phyloP scores from a whole-genome alignment of 2,329 filamentous ascomycete genomes.

The Lachnellula subtilissima region DNA sequence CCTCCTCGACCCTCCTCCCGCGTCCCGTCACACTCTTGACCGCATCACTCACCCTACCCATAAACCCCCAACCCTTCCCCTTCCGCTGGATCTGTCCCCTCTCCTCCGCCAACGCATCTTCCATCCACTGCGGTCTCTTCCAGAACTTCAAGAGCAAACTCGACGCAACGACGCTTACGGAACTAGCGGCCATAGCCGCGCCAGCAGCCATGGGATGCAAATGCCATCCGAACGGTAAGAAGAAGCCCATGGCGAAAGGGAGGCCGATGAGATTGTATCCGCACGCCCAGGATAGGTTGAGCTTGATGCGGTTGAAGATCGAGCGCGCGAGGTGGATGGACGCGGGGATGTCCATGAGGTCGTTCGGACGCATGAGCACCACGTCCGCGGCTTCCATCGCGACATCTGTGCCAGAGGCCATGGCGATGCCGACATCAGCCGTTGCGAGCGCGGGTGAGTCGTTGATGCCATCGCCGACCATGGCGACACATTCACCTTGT shows the following conservation, averaged over 20 bases:
- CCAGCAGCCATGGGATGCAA: slow-evolving; percentile 93
- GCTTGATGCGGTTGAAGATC: slow-evolving; percentile 89
- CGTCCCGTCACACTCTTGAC: slow-evolving; percentile 37
- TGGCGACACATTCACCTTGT: slow-evolving; percentile 74
- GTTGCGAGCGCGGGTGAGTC: slow-evolving; percentile 93
- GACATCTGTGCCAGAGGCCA: slow-evolving; percentile 89
- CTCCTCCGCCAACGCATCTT: slow-evolving; percentile 61
- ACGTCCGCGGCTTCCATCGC: slow-evolving; percentile 97
- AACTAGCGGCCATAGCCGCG: slow-evolving; percentile 87
- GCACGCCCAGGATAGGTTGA: slow-evolving; percentile 90
- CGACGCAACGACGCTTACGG: slow-evolving; percentile 82
- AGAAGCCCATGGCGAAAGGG: slow-evolving; percentile 94
- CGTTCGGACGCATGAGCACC: slow-evolving; percentile 88
- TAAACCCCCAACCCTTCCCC: slow-evolving; percentile 32
- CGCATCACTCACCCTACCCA: slow-evolving; percentile 39
- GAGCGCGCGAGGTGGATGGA: slow-evolving; percentile 74
- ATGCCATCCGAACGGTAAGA: slow-evolving; percentile 81
- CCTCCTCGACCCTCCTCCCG: slow-evolving; percentile 41
- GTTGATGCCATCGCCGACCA: slow-evolving; percentile 99
- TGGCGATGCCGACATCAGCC: slow-evolving; percentile 87
- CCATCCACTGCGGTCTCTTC: slow-evolving; percentile 82
- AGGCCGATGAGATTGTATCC: slow-evolving; percentile 88
- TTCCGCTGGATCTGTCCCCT: slow-evolving; percentile 38
- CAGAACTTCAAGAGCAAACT: slow-evolving; percentile 83
- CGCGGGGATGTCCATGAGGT: slow-evolving; percentile 89